Conservation (phyloP, 2,329 filamentous ascomycete species). For the Tolypocladium amazonense region DNA sequence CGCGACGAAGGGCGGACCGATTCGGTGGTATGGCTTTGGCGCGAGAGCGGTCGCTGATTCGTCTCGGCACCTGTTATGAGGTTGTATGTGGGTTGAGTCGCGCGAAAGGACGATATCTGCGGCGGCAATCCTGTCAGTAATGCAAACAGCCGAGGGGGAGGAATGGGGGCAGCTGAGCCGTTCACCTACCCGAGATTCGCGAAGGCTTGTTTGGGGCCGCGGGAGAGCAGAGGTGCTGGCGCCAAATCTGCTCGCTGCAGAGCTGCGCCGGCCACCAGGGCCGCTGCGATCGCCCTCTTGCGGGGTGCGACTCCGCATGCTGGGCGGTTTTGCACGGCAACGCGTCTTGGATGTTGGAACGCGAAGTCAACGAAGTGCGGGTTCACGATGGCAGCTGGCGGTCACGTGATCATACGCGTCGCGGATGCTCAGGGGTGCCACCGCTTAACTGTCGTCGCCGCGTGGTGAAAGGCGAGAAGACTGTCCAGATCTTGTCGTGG, state of each 20-base stretch:
- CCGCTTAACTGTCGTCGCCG: background rate
- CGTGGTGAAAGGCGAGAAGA: too few relatives aligned
- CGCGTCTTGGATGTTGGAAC: background rate
- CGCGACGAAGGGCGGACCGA: conserved; percentile 37
- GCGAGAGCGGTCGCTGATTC: conserved; percentile 24
- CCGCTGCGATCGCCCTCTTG: conserved; percentile 19
- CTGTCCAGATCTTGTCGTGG: too few relatives aligned
- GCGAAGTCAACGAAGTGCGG: background rate
- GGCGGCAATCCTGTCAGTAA: background rate
- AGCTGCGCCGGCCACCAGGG: conserved; percentile 16
- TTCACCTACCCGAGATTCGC: conserved; percentile 28
- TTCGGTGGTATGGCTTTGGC: conserved; percentile 27
- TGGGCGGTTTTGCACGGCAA: conserved; percentile 2
- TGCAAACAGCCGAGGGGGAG: too few relatives aligned
- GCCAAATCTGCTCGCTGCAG: conserved; percentile 20
- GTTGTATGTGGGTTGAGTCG: conserved; percentile 48
- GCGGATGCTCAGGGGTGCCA: background rate
- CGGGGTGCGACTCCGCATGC: conserved; percentile 23
- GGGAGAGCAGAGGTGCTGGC: conserved; percentile 25
- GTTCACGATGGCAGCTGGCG: background rate
- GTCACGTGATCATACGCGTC: background rate
- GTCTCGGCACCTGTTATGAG: conserved; percentile 44
- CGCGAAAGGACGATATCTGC: conserved; percentile 35
- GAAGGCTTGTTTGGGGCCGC: conserved; percentile 21
- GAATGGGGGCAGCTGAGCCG: conserved; percentile 4